phyloP scores from a whole-genome alignment of 441 rosid genomes.

The Flueggea neowawraea region DNA sequence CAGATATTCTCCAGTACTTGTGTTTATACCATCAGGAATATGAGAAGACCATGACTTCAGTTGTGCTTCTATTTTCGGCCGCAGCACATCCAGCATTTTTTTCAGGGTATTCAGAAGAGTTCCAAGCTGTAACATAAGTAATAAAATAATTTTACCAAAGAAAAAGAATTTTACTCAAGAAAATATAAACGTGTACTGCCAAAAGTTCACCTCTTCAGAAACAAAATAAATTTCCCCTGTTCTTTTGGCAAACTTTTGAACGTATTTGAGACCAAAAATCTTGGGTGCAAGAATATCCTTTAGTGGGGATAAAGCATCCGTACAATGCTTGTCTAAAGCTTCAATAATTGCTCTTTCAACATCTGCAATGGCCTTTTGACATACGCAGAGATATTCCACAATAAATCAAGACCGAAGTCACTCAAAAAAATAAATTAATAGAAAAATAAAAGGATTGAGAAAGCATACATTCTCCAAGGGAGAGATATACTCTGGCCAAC shows the following conservation, averaged over 20 bases:
- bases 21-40: constrained; percentile 56
- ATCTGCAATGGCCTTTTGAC: constrained; percentile 92
- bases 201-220: constrained; percentile 73
- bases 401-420: constrained; percentile 4
- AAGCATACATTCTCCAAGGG: constrained; percentile 72
- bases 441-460: neutral
- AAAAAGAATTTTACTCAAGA: neutral
- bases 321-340: constrained; percentile 78
- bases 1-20: constrained; percentile 80
- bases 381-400: constrained; percentile 3
- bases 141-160: constrained; percentile 1
- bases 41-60: constrained; percentile 71
- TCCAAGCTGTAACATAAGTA: constrained; percentile 55
- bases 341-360: constrained; percentile 78
- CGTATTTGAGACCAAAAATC: constrained; percentile 81
- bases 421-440: neutral
- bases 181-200: neutral
- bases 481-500: constrained; percentile 82
- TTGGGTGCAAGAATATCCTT: constrained; percentile 64
- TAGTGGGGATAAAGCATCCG: constrained; percentile 73
- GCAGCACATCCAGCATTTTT: constrained; percentile 68
- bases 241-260: constrained; percentile 82
- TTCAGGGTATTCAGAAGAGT: constrained; percentile 83
- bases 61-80: constrained; percentile 65
- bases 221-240: constrained; percentile 55